phyloP scores from a whole-genome alignment of 164 flowering plant genomes.

The Annona cherimola region DNA sequence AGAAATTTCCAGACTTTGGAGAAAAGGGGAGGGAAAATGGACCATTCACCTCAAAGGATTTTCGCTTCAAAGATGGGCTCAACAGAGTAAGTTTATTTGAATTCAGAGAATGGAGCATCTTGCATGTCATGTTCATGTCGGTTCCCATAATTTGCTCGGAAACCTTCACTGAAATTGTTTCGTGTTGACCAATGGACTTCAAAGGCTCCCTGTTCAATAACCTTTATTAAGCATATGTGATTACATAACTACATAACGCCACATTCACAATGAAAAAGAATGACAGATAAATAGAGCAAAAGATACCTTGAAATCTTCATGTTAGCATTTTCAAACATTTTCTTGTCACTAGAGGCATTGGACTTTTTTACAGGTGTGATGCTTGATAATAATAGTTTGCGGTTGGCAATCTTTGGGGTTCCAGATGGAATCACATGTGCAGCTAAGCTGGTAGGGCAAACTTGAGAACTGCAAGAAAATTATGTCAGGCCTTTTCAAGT shows the following conservation, averaged over 20 bases:
- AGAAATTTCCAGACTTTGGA: not conserved
- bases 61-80: conserved; percentile 53
- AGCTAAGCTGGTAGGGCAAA: conserved; percentile 20
- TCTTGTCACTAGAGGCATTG: conserved; percentile 21
- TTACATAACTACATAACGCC: not conserved
- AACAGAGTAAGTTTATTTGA: conserved; percentile 25
- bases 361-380: conserved; percentile 17
- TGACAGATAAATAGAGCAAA: not conserved
- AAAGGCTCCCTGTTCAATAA: conserved; percentile 22
- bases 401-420: conserved; percentile 18
- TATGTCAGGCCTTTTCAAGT: conserved; percentile 5
- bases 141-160: conserved; percentile 13
- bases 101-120: conserved; percentile 18
- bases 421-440: conserved; percentile 18
- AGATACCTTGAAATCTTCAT: conserved; percentile 40
- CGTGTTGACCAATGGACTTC: conserved; percentile 19
- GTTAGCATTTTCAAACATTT: conserved; percentile 27
- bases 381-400: conserved; percentile 20
- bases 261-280: not conserved
- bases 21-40: not conserved
- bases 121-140: conserved; percentile 12
- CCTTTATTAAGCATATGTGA: conserved; percentile 21
- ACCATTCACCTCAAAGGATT: conserved; percentile 44
- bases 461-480: conserved; percentile 29
- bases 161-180: conserved; percentile 19